Conservation (phyloP, 306 rosid genomes). For the Glycine tomentella region DNA sequence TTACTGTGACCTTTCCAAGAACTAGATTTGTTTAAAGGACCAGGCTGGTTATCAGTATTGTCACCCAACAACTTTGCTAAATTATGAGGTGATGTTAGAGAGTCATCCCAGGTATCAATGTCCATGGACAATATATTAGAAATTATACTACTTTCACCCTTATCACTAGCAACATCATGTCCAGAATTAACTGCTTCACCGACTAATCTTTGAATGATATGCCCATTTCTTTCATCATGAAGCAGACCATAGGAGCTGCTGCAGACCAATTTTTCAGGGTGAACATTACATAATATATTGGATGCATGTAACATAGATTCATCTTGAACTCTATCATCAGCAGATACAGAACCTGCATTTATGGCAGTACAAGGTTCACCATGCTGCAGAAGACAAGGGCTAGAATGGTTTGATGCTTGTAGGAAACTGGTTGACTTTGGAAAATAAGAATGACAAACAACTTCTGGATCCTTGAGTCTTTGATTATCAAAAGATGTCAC, state of each 20-base stretch:
- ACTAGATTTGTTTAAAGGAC: constrained; percentile 62
- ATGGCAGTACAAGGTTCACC: constrained; percentile 58
- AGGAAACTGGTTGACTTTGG: constrained; percentile 59
- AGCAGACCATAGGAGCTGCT: constrained; percentile 59
- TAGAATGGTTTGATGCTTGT: constrained; percentile 59
- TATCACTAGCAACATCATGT: constrained; percentile 61
- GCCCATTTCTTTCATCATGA: constrained; percentile 62
- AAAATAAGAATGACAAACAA: constrained; percentile 65
- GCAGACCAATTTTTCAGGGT: constrained; percentile 64
- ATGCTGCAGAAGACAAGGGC: constrained; percentile 50
- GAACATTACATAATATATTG: constrained; percentile 60
- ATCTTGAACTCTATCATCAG: constrained; percentile 57
- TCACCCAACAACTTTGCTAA: constrained; percentile 79
- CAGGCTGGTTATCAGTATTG: constrained; percentile 57
- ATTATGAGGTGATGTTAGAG: constrained; percentile 77
- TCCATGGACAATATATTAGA: constrained; percentile 94
- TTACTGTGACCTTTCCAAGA: constrained; percentile 85
- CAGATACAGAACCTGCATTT: constrained; percentile 38
- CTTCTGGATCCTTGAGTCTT: constrained; percentile 95
- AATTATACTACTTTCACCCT: constrained; percentile 93
- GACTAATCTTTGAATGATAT: constrained; percentile 58
- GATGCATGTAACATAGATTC: constrained; percentile 57
- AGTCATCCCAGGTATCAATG: constrained; percentile 82
- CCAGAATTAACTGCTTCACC: constrained; percentile 67
- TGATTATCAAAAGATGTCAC: constrained; percentile 83